Base-by-base conservation (phyloP, 371 early-diverging fungal species). In the Mortierella sp. region DNA sequence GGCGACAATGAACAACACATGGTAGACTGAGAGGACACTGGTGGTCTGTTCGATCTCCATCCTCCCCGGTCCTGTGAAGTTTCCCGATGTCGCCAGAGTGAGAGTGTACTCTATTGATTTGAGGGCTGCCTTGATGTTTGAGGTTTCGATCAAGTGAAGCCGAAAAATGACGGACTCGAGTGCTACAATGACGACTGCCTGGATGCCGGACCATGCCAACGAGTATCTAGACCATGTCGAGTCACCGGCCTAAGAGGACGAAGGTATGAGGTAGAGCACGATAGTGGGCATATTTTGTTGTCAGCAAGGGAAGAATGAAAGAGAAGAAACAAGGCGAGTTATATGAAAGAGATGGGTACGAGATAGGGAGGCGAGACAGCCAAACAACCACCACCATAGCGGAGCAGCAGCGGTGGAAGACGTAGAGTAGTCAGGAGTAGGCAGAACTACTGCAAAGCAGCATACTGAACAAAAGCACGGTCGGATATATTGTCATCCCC, bases 1-100 rank as follows among this genome's bases (percentile, higher is more conserved):
- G 22, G 86, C 85, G 19, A 81, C 76, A 45, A 88, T 85, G 50
- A 88, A 88, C 2, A 88, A 48, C 1, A 84, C 68, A 84, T 87
- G 85, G 68, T 88, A 88, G 10, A 81, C 86, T 43, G 86, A 81
- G 24, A 87, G 47, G n/a, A 80, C 80, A 16, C 79, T 50, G 1
- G 74, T 66, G 10, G 78, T 75, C 70, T 73, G 79, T 43, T 64
- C 24, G 22, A 74, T 68, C 26, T 71, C 47, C 9, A 6, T 2
- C 6, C 10, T 45, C 2, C 14, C 9, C 3, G 70, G 64, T 11
- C 24, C 34, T 19, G 31, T 24, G 34, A 39, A 0, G 6, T 43
- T 48, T 45, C 26, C 43, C 14, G 50, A 45, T 39, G 61, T 19
- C 9, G 7, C 0, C 2, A 39, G 58, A 22, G 14, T 16, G n/a